phyloP scores from a whole-genome alignment of 176 grass and related monocot genomes.

The Bonia amplexicaulis region DNA sequence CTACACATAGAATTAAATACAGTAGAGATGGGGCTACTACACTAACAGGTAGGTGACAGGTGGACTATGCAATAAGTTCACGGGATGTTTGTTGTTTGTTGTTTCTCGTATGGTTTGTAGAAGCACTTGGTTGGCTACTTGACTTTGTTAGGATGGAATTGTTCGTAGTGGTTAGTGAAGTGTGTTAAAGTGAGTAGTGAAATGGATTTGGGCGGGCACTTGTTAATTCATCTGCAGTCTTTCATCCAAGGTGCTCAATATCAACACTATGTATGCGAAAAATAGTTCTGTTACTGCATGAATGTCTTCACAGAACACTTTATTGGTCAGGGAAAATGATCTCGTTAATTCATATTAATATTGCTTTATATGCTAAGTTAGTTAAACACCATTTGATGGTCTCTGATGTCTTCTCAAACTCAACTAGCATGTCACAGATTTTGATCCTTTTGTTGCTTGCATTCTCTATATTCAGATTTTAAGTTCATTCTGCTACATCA shows the following conservation, averaged over 20 bases:
- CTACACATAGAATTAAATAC: no score
- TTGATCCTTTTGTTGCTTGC: not conserved
- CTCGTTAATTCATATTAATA: not conserved
- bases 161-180: not conserved
- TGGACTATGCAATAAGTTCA: slow-evolving; percentile 11
- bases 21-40: no score
- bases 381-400: not conserved
- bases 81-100: slow-evolving; percentile 14
- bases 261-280: not conserved
- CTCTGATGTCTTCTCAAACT: not conserved
- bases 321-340: not conserved
- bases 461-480: not conserved
- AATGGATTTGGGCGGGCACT: not conserved
- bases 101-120: not conserved
- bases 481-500: slow-evolving; percentile 3
- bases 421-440: not conserved
- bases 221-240: not conserved
- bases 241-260: slow-evolving; percentile 15
- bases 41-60: not conserved
- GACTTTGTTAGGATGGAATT: not conserved
- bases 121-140: slow-evolving; percentile 12
- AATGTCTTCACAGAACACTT: not conserved
- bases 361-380: not conserved
- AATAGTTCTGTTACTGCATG: not conserved
- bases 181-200: not conserved